A percentile compares a stretch with the other conserved stretches of the same genome.
These are phyloP conservation scores for Maudiozyma pseudohumilis DNA, from an alignment of 805 yeast genomes.

Conservation along the genomic window DNA sequence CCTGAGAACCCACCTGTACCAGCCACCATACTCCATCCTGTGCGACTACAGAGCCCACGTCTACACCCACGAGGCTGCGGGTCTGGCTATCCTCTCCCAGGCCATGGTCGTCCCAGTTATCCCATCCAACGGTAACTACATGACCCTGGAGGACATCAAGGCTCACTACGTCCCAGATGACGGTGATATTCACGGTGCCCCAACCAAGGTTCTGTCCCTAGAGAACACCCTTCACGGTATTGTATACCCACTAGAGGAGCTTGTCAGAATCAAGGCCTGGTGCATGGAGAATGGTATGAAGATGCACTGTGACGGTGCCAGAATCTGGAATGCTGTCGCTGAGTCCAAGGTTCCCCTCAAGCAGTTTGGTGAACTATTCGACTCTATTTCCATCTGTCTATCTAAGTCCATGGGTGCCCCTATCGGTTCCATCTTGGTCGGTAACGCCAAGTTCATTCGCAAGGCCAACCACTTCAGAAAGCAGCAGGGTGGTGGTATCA, in stretches of 20 bases:
- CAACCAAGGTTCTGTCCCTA: constrained; percentile 72
- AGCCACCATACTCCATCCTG: constrained; percentile 70
- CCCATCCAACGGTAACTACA: constrained; percentile 65
- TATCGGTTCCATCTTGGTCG: constrained; percentile 80
- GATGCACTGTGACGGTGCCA: constrained; percentile 87
- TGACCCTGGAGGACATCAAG: constrained; percentile 72
- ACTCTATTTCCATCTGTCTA: constrained; percentile 77
- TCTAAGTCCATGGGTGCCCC: constrained; percentile 93
- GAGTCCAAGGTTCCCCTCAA: constrained; percentile 51
- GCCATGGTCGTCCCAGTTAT: constrained; percentile 82
- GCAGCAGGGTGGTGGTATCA: constrained; percentile 87
- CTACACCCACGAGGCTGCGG: constrained; percentile 81
- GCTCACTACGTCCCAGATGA: constrained; percentile 56
- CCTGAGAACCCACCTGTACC: constrained; percentile 59
- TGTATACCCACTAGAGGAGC: constrained; percentile 69
- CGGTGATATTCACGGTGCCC: constrained; percentile 81
- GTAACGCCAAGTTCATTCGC: constrained; percentile 45
- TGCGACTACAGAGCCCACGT: constrained; percentile 86
- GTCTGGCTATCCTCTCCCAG: constrained; percentile 78
- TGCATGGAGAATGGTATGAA: constrained; percentile 49
- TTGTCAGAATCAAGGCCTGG: constrained; percentile 59
- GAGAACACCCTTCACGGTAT: constrained; percentile 87
- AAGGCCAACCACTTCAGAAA: constrained; percentile 80
- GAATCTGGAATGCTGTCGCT: constrained; percentile 83
- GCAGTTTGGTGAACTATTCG: constrained; percentile 70